These are phyloP conservation scores for Ogataea parapolymorpha DNA, from an alignment of 805 yeast genomes.

Conservation along the genomic window DNA sequence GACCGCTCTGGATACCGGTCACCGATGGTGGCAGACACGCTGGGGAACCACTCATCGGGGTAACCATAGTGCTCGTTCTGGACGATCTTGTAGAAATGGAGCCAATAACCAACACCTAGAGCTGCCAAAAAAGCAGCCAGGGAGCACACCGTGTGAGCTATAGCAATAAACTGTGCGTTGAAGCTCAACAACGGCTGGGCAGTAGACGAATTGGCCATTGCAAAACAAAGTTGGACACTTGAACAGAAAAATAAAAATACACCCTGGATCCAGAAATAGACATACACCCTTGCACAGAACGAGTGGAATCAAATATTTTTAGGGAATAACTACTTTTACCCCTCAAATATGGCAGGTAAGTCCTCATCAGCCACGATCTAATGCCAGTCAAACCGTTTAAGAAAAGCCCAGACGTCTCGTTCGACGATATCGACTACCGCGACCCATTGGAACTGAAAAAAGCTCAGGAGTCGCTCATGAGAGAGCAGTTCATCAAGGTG, in stretches of 20 bases:
- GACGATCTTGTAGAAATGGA: slow-evolving; percentile 88
- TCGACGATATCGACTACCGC: slow-evolving; percentile 77
- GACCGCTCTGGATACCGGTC: slow-evolving; percentile 96
- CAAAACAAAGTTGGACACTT: slow-evolving; percentile 2
- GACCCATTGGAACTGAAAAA: slow-evolving; percentile 57
- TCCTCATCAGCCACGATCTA: background rate
- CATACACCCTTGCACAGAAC: slow-evolving; percentile 1
- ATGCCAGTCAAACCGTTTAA: slow-evolving; percentile 17
- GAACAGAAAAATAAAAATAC: slow-evolving; percentile 7
- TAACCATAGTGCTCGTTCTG: slow-evolving; percentile 82
- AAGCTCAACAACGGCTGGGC: slow-evolving; percentile 31
- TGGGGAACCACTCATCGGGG: slow-evolving; percentile 98
- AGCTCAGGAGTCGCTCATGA: slow-evolving; percentile 74
- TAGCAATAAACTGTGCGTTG: slow-evolving; percentile 66
- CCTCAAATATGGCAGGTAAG: slow-evolving; percentile 9
- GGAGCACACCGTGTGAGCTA: slow-evolving; percentile 72
- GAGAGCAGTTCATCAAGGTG: slow-evolving; percentile 77
- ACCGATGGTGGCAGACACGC: slow-evolving; percentile 95
- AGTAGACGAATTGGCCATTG: slow-evolving; percentile 11
- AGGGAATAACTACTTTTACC: slow-evolving; percentile 1
- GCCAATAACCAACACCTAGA: slow-evolving; percentile 62
- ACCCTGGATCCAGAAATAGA: background rate
- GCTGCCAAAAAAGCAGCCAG: slow-evolving; percentile 74
- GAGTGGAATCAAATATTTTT: too few relatives aligned
- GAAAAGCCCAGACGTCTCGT: slow-evolving; percentile 68